Evolutionary conservation across 352 stramenopile species (phyloP).

Genomic region (Phytophthora capsici): DNA sequence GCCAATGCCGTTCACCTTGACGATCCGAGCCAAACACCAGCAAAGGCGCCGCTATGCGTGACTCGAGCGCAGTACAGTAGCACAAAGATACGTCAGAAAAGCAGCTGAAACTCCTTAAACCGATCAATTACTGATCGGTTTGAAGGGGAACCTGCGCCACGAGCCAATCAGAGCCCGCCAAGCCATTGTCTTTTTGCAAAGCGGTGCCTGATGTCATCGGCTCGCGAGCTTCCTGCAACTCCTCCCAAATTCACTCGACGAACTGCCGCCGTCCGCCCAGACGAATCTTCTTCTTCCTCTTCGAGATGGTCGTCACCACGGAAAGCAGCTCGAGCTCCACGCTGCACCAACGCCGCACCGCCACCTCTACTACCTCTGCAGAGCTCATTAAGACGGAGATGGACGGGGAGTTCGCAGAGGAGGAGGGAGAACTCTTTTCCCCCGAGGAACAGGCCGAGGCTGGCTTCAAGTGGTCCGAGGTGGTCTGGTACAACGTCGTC

Average conservation of each 20-base stretch:
- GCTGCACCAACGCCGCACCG: conserved; percentile 10
- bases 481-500: conserved; percentile 90
- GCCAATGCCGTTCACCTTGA: background rate
- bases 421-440: conserved; percentile 45
- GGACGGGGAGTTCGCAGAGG: conserved; percentile 43
- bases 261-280: conserved; percentile 15
- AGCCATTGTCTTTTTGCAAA: background rate
- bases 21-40: no score
- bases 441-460: conserved; percentile 40
- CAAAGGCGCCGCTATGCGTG: background rate
- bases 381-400: conserved; percentile 22
- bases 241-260: conserved; percentile 19
- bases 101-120: conserved; percentile 3
- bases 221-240: background rate
- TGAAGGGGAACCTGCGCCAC: background rate
- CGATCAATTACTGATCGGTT: background rate
- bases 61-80: background rate
- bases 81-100: conserved; percentile 4
- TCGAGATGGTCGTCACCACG: conserved; percentile 9
- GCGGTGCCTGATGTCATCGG: conserved; percentile 20
- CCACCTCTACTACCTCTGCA: background rate
- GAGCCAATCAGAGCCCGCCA: conserved; percentile 17
- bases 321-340: conserved; percentile 2
- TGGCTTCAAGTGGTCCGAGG: conserved; percentile 66
- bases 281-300: background rate